Conservation (phyloP, 2,329 filamentous ascomycete species). For the Colletotrichum neosansevieriae region DNA sequence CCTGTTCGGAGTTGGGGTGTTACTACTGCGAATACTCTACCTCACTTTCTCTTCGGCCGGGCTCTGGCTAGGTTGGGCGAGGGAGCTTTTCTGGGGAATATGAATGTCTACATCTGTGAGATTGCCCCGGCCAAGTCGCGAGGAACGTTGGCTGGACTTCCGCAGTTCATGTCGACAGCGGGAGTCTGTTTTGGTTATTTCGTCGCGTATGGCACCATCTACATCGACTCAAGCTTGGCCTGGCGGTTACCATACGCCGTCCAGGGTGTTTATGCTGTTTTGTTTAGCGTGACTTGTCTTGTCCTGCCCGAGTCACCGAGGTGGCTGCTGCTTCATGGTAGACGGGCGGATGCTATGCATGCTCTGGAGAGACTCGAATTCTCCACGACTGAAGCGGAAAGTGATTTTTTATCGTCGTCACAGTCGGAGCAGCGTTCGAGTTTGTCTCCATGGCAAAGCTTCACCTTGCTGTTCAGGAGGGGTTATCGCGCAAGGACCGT, state of each 20-base stretch:
- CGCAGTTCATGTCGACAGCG: constrained; percentile 64
- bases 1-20: constrained; percentile 64
- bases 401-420: constrained; percentile 54
- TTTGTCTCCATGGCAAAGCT: constrained; percentile 49
- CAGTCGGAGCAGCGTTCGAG: constrained; percentile 46
- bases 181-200: constrained; percentile 70
- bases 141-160: constrained; percentile 63
- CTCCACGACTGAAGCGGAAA: constrained; percentile 59
- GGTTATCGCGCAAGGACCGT: constrained; percentile 61
- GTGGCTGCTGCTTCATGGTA: constrained; percentile 65
- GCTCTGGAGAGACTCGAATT: constrained; percentile 58
- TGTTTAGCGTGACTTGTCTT: constrained; percentile 54
- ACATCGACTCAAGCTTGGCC: constrained; percentile 55
- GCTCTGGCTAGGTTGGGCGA: constrained; percentile 69
- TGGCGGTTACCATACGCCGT: constrained; percentile 70
- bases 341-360: constrained; percentile 57
- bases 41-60: constrained; percentile 67
- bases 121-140: constrained; percentile 65
- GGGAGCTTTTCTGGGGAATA: constrained; percentile 68
- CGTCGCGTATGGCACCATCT: constrained; percentile 67
- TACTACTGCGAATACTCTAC: constrained; percentile 56
- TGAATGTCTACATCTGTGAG: constrained; percentile 71
- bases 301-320: constrained; percentile 67
- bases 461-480: constrained; percentile 50
- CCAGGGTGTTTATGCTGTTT: constrained; percentile 52